These are phyloP conservation scores for Fusarium veterinarium DNA, from an alignment of 2,329 filamentous ascomycete species.

Conservation along the genomic window DNA sequence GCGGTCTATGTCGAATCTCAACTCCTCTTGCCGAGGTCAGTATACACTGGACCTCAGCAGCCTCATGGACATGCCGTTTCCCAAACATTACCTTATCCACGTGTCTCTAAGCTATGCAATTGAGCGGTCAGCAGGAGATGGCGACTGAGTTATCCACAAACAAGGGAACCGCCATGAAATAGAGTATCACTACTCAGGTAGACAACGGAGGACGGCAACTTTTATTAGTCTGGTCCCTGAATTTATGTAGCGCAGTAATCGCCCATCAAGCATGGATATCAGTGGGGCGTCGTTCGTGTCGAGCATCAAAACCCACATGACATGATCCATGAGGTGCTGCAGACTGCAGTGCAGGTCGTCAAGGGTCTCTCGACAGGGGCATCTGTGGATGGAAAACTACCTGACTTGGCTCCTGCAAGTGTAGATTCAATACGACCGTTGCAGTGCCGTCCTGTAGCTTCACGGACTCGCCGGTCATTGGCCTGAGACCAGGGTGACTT, in stretches of 20 bases:
- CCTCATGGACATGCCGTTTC: neutral
- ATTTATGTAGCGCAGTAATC: constrained; percentile 18
- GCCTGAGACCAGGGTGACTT: neutral
- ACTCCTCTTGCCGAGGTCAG: neutral
- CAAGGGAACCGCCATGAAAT: constrained; percentile 5
- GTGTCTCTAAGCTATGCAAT: neutral
- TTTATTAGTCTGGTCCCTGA: constrained; percentile 29
- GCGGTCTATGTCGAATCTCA: neutral
- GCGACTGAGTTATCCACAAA: constrained; percentile 5
- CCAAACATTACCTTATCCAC: neutral
- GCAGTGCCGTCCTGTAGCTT: constrained; percentile 1
- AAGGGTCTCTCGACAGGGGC: constrained; percentile 23
- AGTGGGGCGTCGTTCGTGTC: constrained; percentile 35
- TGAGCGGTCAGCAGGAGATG: neutral
- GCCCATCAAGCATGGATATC: constrained; percentile 16
- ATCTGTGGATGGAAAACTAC: constrained; percentile 24
- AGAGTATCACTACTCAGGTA: neutral
- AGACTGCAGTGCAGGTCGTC: neutral
- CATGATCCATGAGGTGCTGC: constrained; percentile 13
- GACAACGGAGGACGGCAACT: neutral
- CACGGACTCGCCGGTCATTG: constrained; percentile 38
- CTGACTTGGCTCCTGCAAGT: neutral
- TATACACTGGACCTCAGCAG: neutral
- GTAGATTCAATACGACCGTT: constrained; percentile 26
- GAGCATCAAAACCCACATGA: constrained; percentile 22